Evolutionary conservation across 306 rosid genomes (phyloP), one percentile per base, ranked within the genome.

Genomic region (Vicia villosa): DNA sequence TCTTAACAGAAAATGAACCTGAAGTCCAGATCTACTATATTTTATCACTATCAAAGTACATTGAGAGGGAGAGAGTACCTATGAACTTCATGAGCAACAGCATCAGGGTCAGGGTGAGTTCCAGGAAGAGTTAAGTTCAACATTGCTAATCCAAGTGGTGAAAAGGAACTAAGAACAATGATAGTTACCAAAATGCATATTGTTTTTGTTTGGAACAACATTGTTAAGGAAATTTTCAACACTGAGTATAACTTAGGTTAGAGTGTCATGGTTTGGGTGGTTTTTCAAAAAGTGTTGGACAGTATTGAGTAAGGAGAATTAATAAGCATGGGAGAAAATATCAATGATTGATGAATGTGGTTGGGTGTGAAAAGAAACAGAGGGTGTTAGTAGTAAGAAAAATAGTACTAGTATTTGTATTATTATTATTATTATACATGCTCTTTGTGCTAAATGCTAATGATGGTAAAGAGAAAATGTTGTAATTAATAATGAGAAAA

Each of bases 101-200:
- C 80, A 16, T 93, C 96, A 0, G 98, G 98, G 75, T 85, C 80
- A 5, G 98, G 98, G 57, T 93, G 96, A 32, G 89, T 86, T 12
- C 98, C 96, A 0, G 96, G 86, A 42, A 93, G 90, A 66, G 93
- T 93, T 75, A 88, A 63, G 84, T 89, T 92, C 76, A 86, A 80
- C 74, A 74, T 63, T 64, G 91, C 79, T 9, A 37, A 9, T 61
- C 71, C 84, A 47, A 75, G 83, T 1, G 58, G 75, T 12, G 64
- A 66, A 45, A 83, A 57, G 2, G 84, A 82, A 71, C 63, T 72
- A 10, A 93, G 70, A 70, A 83, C 34, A 45, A 47, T 82, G 76
- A 82, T 15, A 73, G 82, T 22, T 3, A 86, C 46, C 41, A 85
- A 63, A 89, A 89, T 89, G 92, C 86, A 87, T 74, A 41, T 70